These are phyloP conservation scores for Moesziomyces sp. DNA, from an alignment of 1,284 basidiomycete species.

Conservation along the genomic window DNA sequence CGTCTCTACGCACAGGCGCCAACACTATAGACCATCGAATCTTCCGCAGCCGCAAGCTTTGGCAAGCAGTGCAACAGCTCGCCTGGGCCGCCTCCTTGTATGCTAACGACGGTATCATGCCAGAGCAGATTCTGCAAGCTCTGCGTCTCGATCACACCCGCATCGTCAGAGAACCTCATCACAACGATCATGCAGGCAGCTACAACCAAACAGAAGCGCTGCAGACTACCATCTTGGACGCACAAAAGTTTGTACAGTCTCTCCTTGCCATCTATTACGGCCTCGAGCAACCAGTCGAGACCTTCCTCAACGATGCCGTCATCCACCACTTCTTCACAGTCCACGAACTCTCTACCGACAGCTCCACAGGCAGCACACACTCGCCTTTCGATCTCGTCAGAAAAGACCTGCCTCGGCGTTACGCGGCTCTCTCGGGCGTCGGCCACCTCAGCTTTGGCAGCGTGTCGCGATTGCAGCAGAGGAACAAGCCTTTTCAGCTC, in stretches of 20 bases:
- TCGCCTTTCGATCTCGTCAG: slow-evolving; percentile 5
- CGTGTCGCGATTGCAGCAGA: too few relatives aligned
- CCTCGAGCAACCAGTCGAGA: not conserved
- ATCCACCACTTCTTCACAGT: not conserved
- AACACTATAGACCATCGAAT: too few relatives aligned
- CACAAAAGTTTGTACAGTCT: not conserved
- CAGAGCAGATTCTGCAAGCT: too few relatives aligned
- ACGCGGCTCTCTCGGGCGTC: not conserved
- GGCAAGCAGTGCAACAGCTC: too few relatives aligned
- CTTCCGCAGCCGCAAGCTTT: too few relatives aligned
- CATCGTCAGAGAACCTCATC: too few relatives aligned
- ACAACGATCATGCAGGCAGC: too few relatives aligned
- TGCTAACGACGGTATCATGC: too few relatives aligned
- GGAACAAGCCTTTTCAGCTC: too few relatives aligned
- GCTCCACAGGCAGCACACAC: slow-evolving; percentile 1
- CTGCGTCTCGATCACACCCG: too few relatives aligned
- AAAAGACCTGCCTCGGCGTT: not conserved
- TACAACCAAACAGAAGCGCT: not conserved
- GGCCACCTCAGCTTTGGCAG: not conserved
- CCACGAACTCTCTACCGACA: not conserved
- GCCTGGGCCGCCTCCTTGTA: too few relatives aligned
- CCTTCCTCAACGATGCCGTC: not conserved
- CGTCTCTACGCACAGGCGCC: too few relatives aligned
- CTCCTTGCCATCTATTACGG: slow-evolving; percentile 5
- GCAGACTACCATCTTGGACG: slow-evolving; percentile 2